Conservation (phyloP, 306 rosid species). For the Citrullus amarus region DNA sequence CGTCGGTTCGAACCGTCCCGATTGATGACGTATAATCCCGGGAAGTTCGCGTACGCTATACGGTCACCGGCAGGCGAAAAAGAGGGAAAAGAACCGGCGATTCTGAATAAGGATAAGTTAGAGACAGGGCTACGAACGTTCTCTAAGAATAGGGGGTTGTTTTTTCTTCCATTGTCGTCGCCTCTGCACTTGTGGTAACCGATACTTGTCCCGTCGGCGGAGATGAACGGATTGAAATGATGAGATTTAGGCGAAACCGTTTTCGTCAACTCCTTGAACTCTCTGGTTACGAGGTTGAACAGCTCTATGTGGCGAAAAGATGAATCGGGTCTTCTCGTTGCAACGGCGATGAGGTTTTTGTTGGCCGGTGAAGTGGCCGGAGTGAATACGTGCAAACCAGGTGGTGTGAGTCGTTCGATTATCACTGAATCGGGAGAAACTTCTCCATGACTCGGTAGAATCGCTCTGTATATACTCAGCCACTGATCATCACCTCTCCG, state of each 20-base stretch:
- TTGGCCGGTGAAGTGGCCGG: constrained; percentile 71
- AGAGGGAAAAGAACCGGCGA: constrained; percentile 57
- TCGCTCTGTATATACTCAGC: constrained; percentile 74
- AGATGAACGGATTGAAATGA: constrained; percentile 80
- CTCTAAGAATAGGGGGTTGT: constrained; percentile 32
- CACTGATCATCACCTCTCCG: constrained; percentile 62
- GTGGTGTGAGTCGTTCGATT: constrained; percentile 66
- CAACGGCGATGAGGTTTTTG: constrained; percentile 62
- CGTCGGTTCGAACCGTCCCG: constrained; percentile 62
- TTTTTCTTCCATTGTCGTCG: constrained; percentile 10
- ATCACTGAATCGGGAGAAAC: constrained; percentile 29
- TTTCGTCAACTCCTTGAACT: constrained; percentile 62
- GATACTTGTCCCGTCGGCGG: constrained; percentile 43
- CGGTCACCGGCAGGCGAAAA: constrained; percentile 61
- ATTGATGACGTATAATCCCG: constrained; percentile 51
- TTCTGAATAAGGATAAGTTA: constrained; percentile 44
- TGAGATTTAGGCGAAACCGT: constrained; percentile 41
- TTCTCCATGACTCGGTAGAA: constrained; percentile 25
- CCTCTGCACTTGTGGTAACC: constrained; percentile 88
- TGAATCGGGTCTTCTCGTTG: constrained; percentile 54
- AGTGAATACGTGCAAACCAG: constrained; percentile 77
- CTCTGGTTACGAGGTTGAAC: constrained; percentile 30
- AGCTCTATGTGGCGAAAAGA: constrained; percentile 66
- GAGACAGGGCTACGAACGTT: constrained; percentile 43
- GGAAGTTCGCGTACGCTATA: constrained; percentile 41